Evolutionary conservation across 2,329 filamentous ascomycete genomes (phyloP).

Genomic region (Trichoderma oligosporum): DNA sequence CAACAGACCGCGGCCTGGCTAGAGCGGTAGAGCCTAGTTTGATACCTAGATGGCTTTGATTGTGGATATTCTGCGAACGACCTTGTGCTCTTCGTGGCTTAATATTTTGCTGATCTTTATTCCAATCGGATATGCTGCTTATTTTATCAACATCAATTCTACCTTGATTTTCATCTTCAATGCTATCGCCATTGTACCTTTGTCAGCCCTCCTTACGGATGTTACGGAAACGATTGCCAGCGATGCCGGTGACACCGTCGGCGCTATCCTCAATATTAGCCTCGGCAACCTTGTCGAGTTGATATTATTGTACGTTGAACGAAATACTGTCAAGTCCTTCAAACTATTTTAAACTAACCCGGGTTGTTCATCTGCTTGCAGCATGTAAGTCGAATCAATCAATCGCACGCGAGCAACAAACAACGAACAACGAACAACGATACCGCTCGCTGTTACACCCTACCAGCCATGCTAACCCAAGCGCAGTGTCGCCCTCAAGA

Average conservation of each 20-base stretch:
- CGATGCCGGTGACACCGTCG: constrained; percentile 55
- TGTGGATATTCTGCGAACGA: constrained; percentile 26
- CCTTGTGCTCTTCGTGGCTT: constrained; percentile 45
- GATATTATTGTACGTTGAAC: constrained; percentile 50
- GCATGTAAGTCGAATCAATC: constrained; percentile 8
- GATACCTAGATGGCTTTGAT: constrained; percentile 14
- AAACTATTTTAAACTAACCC: not conserved
- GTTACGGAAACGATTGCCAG: constrained; percentile 58
- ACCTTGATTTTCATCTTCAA: constrained; percentile 55
- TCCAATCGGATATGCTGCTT: constrained; percentile 61
- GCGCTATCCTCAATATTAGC: constrained; percentile 58
- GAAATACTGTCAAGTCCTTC: no score
- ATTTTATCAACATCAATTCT: constrained; percentile 38
- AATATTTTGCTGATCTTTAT: constrained; percentile 67
- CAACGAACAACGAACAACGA: no score
- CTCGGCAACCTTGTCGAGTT: constrained; percentile 61
- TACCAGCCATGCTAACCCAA: not conserved
- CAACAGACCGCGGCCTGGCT: not conserved
- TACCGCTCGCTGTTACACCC: not conserved
- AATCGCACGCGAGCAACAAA: not conserved
- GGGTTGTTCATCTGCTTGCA: not conserved
- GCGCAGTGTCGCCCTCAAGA: constrained; percentile 47
- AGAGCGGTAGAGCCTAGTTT: constrained; percentile 1
- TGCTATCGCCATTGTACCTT: constrained; percentile 56
- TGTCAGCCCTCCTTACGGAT: constrained; percentile 55